phyloP scores from a whole-genome alignment of 441 rosid species.

The Gossypium schwendimanii region DNA sequence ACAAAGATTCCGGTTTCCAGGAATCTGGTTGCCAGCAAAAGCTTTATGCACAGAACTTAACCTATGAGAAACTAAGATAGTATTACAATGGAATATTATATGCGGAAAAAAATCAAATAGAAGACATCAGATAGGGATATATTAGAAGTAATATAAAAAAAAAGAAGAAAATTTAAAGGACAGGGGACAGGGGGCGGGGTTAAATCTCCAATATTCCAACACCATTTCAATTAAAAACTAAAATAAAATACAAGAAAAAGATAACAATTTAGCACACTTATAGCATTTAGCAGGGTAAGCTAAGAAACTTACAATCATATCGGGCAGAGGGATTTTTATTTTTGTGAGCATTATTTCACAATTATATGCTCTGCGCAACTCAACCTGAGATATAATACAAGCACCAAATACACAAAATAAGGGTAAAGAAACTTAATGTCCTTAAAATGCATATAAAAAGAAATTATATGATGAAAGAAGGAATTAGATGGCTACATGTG shows the following conservation, averaged over 20 bases:
- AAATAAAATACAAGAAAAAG: neutral
- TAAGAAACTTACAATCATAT: conserved; percentile 78
- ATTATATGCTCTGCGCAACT: conserved; percentile 92
- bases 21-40: neutral
- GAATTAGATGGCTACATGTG: neutral
- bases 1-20: conserved; percentile 3
- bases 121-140: neutral
- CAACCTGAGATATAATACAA: conserved; percentile 54
- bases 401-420: conserved; percentile 10
- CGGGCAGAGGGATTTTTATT: conserved; percentile 84
- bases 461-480: neutral
- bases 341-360: conserved; percentile 98
- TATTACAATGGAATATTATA: neutral
- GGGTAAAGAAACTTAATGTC: neutral
- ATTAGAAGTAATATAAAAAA: conserved; percentile 3
- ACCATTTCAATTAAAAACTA: conserved; percentile 7
- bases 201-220: neutral
- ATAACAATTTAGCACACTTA: neutral
- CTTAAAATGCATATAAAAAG: conserved; percentile 5
- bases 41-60: neutral
- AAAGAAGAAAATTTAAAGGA: neutral
- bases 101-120: neutral
- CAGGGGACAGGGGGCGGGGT: neutral
- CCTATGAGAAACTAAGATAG: conserved; percentile 1
- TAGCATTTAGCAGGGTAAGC: conserved; percentile 12